Conservation (phyloP, 495 filamentous ascomycete genomes). For the Barbatosphaeria neglecta region DNA sequence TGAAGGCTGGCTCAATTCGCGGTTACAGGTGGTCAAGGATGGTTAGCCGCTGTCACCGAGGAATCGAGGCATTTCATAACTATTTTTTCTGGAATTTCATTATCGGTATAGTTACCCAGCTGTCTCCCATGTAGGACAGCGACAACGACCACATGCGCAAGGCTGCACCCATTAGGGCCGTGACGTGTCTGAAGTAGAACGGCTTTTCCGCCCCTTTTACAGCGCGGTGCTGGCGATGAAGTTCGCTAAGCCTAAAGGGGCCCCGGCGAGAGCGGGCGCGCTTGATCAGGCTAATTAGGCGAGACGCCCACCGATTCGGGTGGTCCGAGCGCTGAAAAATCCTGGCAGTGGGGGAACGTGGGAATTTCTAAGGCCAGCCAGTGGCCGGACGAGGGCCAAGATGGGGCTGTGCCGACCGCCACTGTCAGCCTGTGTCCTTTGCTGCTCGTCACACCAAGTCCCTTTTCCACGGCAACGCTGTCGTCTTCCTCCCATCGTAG, state of each 20-base stretch:
- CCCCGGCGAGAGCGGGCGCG: neutral
- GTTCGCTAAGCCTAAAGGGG: slow-evolving; percentile 1
- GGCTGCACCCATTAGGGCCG: neutral
- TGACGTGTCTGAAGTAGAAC: neutral
- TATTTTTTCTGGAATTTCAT: no score
- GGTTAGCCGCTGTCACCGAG: no score
- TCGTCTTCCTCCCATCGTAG: slow-evolving; percentile 10
- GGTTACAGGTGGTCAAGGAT: no score
- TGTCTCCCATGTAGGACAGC: no score
- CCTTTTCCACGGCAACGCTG: slow-evolving; percentile 19
- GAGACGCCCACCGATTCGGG: slow-evolving; percentile 11
- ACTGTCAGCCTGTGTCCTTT: neutral
- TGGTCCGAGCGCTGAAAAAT: slow-evolving; percentile 1
- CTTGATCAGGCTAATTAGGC: slow-evolving; percentile 16
- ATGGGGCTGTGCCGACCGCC: no score
- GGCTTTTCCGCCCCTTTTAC: neutral
- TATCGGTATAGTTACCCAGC: no score
- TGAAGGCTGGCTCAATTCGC: no score
- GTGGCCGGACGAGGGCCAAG: no score
- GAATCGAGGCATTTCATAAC: no score
- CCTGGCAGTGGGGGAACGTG: neutral
- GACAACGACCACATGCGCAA: no score
- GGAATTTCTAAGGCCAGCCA: neutral
- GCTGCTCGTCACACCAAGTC: slow-evolving; percentile 5
- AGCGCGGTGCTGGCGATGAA: neutral